Percentiles rank a stretch among this genome's conserved stretches.
phyloP scores from a whole-genome alignment of 2,329 filamentous ascomycete species.

The Colletotrichum tamarilloi region DNA sequence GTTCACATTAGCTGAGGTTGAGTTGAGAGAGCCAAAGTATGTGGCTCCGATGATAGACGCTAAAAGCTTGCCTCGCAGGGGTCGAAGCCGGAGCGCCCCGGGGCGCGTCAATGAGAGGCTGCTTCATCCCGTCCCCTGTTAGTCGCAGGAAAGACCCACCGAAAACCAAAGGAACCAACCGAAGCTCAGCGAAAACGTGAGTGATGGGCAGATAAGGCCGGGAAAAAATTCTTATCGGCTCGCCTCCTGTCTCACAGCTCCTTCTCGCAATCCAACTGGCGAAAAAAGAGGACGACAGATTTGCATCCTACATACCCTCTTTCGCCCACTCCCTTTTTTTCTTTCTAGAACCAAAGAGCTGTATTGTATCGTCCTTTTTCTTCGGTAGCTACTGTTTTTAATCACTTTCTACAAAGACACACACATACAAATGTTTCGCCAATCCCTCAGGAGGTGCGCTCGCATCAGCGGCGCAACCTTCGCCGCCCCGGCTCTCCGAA shows the following conservation, averaged over 20 bases:
- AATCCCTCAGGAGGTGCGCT: constrained; percentile 52
- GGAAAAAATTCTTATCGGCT: constrained; percentile 37
- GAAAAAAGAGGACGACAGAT: constrained; percentile 18
- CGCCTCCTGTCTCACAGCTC: constrained; percentile 37
- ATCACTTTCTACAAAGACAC: not conserved
- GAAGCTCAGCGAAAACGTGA: constrained; percentile 12
- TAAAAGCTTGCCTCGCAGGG: not conserved
- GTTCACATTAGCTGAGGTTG: not conserved
- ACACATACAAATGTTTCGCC: constrained; percentile 36
- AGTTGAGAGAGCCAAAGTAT: not conserved
- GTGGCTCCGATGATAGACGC: not conserved
- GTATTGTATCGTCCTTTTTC: constrained; percentile 3
- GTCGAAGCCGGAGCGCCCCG: constrained; percentile 1
- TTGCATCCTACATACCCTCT: not conserved
- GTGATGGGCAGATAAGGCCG: constrained; percentile 19
- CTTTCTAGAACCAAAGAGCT: not conserved
- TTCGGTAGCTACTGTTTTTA: constrained; percentile 13
- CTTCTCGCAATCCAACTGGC: not conserved
- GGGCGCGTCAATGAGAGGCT: constrained; percentile 8
- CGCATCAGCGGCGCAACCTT: constrained; percentile 44
- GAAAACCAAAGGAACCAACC: not conserved
- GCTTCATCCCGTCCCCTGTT: not conserved
- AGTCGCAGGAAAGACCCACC: not conserved
- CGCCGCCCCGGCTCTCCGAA: constrained; percentile 24
- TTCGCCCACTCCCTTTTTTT: not conserved